These are phyloP conservation scores for Monilinia fructigena DNA, from an alignment of 2,329 filamentous ascomycete species.

Conservation along the genomic window DNA sequence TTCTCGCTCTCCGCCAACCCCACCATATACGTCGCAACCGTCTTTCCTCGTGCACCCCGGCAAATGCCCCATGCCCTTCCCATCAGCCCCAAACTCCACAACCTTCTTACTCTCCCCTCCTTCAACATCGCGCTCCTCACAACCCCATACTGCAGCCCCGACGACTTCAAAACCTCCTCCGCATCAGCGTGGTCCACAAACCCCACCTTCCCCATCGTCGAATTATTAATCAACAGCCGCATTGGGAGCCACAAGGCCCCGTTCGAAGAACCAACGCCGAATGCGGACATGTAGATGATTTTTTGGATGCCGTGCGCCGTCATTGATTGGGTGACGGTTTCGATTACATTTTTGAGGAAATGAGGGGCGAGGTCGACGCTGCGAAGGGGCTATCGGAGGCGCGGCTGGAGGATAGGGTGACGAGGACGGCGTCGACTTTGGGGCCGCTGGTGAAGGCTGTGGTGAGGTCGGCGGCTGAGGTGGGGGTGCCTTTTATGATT, in stretches of 20 bases:
- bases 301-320: conserved; percentile 42
- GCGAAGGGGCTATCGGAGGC: conserved; percentile 50
- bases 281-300: conserved; percentile 51
- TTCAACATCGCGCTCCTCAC: conserved; percentile 29
- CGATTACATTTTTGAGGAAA: conserved; percentile 13
- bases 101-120: conserved; percentile 25
- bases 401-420: conserved; percentile 50
- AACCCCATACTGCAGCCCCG: conserved; percentile 27
- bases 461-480: neutral
- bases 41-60: conserved; percentile 24
- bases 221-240: conserved; percentile 47
- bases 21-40: conserved; percentile 48
- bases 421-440: conserved; percentile 44
- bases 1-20: conserved; percentile 29
- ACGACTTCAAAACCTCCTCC: conserved; percentile 23
- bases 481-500: conserved; percentile 41
- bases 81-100: conserved; percentile 35
- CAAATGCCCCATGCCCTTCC: conserved; percentile 26
- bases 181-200: conserved; percentile 48
- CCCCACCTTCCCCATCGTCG: conserved; percentile 44
- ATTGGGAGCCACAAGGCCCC: conserved; percentile 45
- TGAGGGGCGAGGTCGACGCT: conserved; percentile 27
- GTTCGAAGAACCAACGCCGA: conserved; percentile 50
- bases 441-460: conserved; percentile 28
- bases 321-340: conserved; percentile 39